Conservation (phyloP, 129 eudicot genomes). For the Gnaphalium uliginosum region DNA sequence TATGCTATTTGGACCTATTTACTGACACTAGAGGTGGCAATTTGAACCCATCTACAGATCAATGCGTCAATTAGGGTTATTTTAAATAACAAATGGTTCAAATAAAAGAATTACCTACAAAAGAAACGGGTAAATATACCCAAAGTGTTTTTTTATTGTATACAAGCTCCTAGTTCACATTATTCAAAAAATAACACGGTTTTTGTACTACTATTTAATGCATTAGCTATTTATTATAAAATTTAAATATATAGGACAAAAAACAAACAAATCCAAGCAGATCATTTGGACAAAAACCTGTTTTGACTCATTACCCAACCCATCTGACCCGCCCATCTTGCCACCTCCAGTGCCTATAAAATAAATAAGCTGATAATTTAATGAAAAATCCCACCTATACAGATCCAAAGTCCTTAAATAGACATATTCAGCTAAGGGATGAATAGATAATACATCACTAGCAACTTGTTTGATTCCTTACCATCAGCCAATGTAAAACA, state of each 20-base stretch:
- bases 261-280: not conserved
- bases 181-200: not conserved
- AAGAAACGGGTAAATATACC: not conserved
- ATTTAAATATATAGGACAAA: too few relatives aligned
- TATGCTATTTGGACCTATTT: not conserved
- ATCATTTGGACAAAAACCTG: not conserved
- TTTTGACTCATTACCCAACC: not conserved
- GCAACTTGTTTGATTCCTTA: not conserved
- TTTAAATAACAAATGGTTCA: not conserved
- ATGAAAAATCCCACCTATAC: conserved; percentile 3
- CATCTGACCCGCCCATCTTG: not conserved
- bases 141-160: not conserved
- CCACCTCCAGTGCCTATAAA: not conserved
- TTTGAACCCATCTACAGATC: not conserved
- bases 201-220: not conserved
- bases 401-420: conserved; percentile 1
- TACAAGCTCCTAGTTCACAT: not conserved
- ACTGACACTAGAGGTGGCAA: not conserved
- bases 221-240: not conserved
- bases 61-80: not conserved
- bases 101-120: not conserved
- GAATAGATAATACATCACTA: not conserved
- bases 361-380: not conserved
- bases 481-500: not conserved
- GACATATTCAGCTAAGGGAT: too few relatives aligned